Evolutionary conservation across 1,284 basidiomycete species (phyloP), one percentile per base, ranked within the genome.

Genomic region (Microbotryum saponariae): DNA sequence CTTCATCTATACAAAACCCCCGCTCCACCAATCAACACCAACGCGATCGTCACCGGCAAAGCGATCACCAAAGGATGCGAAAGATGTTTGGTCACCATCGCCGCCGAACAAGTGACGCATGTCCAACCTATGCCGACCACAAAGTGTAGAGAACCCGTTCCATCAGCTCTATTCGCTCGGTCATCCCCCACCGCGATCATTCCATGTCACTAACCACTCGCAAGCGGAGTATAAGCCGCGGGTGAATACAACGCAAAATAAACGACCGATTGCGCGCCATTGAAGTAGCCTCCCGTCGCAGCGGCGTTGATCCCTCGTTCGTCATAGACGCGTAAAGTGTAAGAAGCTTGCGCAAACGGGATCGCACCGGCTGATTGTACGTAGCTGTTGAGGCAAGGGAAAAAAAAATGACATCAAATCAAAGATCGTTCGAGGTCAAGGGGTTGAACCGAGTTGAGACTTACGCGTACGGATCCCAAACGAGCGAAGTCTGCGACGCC

Each of bases 211-310:
- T 83, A 65, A 79, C 83, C 81, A 2, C 49, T 12, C 3, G 82
- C 73, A 6, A 92, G 72, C 14, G 85, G 82, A 0, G 86, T 89
- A 74, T 92, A 92, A 8, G 81, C 54, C 69, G 83, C 82, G 0
- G 91, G 91, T 1, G 84, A 85, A 75, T 96, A 97, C 72, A 97
- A 76, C 54, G 88, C 89, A 77, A 97, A 96, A 70, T 81, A 79
- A 50, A 89, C 77, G 4, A 81, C 81, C 45, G 79, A 80, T 74
- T 91, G 91, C 54, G 85, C 83, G 60, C 78, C 68, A 51, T 67
- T 78, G 67, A 97, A 78, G 71, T 80, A 81, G 0, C 91, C 92
- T 0, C 84, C 82, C 21, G 77, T 75, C 45, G 82, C 76, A 8
- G 77, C 76, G 0, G 84, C 83, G 14, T 78, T 81, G 6, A 82